Evolutionary conservation across 1,284 basidiomycete species (phyloP), one percentile per base, ranked within the genome.

Genomic region (Chalciporus sp.): DNA sequence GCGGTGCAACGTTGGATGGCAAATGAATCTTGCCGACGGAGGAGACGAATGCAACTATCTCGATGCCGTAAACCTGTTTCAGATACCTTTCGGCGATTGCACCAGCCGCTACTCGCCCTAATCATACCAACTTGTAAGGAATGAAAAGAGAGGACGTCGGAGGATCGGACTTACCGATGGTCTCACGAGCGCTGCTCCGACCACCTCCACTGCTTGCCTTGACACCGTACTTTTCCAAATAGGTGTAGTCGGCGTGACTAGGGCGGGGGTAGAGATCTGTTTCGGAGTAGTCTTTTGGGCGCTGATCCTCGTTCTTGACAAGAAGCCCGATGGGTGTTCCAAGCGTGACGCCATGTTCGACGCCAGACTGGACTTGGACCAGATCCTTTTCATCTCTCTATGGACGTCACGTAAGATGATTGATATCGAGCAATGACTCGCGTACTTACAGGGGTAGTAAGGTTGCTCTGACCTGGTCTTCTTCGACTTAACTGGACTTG

Each of bases 61-160:
- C 94, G 57, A 98, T 84, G 19, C 94, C 94, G 69, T 90, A 90
- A 9, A 87, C 94, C 55, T 86, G 76, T 65, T 87, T 92, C 50
- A 99, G 83, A 75, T 98, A 99, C 74, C 89, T 94, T 74, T 99
- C 97, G 2, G 97, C 97, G 60, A 99, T 96, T 7, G 97, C 95
- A 45, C 97, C 97, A 3, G 97, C 97, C 12, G 97, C 97, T 31
- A 99, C 97, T 56, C 96, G 88, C 20, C 92, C 93, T 93, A 64
- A 39, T 40, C 42, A 56, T 49, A 50, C 29, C 44, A 55, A 49
- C 26, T 35, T 28, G 47, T 56, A 40, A 62, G 52, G 14, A 29
- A 57, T 37, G 42, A 52, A 35, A 23, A 44, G 37, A 41, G 14
- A 49, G 8, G 16, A 42, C 14, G 37, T 40, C 48, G 42, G 26